These are phyloP conservation scores for Flaveria ramosissima DNA, from an alignment of 129 eudicot genomes.

Conservation along the genomic window DNA sequence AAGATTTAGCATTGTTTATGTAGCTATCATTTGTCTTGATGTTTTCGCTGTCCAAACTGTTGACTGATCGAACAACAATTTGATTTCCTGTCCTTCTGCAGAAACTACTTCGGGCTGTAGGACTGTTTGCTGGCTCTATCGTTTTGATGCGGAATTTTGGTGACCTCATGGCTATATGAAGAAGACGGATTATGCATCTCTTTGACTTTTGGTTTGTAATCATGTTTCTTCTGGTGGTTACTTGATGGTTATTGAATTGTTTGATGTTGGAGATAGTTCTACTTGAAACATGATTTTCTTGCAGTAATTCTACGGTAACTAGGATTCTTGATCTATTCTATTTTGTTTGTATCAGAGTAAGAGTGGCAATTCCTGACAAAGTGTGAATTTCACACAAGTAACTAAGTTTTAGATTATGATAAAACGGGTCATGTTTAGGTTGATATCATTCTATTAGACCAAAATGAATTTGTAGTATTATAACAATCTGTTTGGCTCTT, in stretches of 20 bases:
- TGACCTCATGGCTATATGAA: constrained; percentile 50
- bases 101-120: constrained; percentile 53
- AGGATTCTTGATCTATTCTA: not conserved
- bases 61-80: not conserved
- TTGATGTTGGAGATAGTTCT: not conserved
- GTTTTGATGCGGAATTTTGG: constrained; percentile 53
- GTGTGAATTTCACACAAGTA: too few species aligned
- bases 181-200: constrained; percentile 17
- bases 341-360: too few species aligned
- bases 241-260: not conserved
- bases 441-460: too few species aligned
- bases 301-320: not conserved
- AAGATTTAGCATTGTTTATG: not conserved
- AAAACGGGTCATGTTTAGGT: too few species aligned
- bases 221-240: not conserved
- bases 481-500: too few species aligned
- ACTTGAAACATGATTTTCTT: constrained; percentile 5
- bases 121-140: constrained; percentile 51
- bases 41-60: not conserved
- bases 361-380: too few species aligned
- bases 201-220: not conserved
- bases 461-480: too few species aligned
- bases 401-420: too few species aligned
- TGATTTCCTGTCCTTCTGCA: constrained; percentile 21
- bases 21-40: not conserved